phyloP scores from a whole-genome alignment of 2,329 filamentous ascomycete genomes.

The Diplodia sapinea region DNA sequence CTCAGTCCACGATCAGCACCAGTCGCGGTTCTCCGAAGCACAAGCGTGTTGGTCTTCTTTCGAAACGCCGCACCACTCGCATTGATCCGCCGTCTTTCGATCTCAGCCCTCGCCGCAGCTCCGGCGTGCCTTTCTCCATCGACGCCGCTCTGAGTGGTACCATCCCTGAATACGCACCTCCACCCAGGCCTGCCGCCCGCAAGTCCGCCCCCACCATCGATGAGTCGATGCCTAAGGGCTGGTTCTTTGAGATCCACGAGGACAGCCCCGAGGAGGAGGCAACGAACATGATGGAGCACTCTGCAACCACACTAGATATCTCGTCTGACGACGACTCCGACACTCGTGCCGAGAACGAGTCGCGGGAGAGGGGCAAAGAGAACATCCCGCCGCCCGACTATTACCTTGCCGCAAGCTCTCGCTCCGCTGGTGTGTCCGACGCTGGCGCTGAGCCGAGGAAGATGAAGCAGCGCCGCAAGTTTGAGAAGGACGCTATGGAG shows the following conservation, averaged over 20 bases:
- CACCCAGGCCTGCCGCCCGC: conserved; percentile 40
- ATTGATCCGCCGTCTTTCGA: conserved; percentile 72
- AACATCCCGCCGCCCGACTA: conserved; percentile 77
- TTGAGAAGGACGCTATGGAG: conserved; percentile 48
- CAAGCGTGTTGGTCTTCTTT: conserved; percentile 72
- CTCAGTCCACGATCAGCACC: conserved; percentile 51
- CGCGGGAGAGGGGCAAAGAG: conserved; percentile 79
- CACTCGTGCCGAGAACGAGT: conserved; percentile 59
- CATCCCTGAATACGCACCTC: conserved; percentile 63
- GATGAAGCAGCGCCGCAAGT: conserved; percentile 38
- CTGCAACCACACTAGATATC: conserved; percentile 84
- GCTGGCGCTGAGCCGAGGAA: conserved; percentile 38
- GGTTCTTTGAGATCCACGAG: conserved; percentile 95
- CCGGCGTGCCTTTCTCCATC: conserved; percentile 74
- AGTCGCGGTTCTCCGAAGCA: conserved; percentile 77
- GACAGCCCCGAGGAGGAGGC: conserved; percentile 90
- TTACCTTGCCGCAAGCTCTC: conserved; percentile 11
- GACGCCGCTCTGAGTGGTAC: conserved; percentile 82
- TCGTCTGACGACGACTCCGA: conserved; percentile 82
- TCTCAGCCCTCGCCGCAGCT: conserved; percentile 50
- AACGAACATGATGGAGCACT: conserved; percentile 91
- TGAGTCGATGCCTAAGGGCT: conserved; percentile 64
- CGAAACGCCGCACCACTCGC: conserved; percentile 70
- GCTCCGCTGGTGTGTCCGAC: conserved; percentile 33
- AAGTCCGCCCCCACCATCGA: conserved; percentile 58